Evolutionary conservation across 345 rosid genomes (phyloP).

Genomic region (Bruguiera parviflora): DNA sequence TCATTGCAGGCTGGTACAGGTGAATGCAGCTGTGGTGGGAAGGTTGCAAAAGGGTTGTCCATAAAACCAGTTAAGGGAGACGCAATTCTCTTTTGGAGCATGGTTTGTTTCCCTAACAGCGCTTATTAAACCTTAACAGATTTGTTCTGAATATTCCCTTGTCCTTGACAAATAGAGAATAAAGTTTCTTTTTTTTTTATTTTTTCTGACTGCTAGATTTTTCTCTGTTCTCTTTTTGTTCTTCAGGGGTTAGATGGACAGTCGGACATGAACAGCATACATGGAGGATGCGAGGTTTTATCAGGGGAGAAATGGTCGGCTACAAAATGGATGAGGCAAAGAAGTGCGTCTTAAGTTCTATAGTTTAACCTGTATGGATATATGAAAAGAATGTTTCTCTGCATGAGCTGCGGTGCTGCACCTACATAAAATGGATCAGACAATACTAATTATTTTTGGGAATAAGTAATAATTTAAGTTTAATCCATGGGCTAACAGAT

Average conservation of each 20-base stretch:
- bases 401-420: too few relatives aligned
- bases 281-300: conserved; percentile 90
- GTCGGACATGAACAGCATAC: conserved; percentile 77
- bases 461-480: neutral
- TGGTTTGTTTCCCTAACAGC: conserved; percentile 53
- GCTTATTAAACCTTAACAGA: neutral
- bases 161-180: neutral
- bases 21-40: conserved; percentile 85
- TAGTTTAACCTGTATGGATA: neutral
- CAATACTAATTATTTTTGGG: conserved; percentile 1
- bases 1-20: conserved; percentile 77
- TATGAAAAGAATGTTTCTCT: neutral
- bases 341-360: conserved; percentile 40
- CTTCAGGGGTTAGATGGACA: conserved; percentile 76
- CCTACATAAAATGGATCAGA: neutral
- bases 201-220: neutral
- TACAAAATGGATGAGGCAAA: conserved; percentile 96
- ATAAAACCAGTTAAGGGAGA: conserved; percentile 88
- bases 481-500: too few relatives aligned
- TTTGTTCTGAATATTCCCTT: neutral
- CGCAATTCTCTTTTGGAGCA: conserved; percentile 98
- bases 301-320: conserved; percentile 95
- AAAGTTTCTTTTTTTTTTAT: neutral
- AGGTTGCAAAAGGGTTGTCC: conserved; percentile 64
- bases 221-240: neutral